Evolutionary conservation across 306 rosid species (phyloP).

Genomic region (Spatholobus suberectus): DNA sequence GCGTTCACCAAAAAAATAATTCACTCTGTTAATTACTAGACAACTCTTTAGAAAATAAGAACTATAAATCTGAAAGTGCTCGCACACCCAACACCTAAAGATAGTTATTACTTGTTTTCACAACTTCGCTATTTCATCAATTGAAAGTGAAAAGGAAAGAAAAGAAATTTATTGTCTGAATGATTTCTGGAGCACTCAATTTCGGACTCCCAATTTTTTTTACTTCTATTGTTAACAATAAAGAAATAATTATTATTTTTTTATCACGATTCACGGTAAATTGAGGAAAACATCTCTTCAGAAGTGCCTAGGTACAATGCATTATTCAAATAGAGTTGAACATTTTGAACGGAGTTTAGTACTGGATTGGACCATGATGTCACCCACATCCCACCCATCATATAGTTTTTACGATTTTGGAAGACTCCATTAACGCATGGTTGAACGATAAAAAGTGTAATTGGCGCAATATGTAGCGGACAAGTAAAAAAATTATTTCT

Average conservation of each 20-base stretch:
- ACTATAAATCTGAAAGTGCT: too few relatives aligned
- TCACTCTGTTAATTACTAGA: background rate
- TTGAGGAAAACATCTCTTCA: background rate
- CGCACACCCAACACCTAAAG: too few relatives aligned
- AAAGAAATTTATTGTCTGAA: background rate
- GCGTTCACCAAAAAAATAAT: background rate
- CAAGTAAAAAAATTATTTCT: background rate
- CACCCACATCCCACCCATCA: too few relatives aligned
- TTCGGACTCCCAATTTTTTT: background rate
- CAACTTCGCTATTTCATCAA: background rate
- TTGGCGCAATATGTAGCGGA: background rate
- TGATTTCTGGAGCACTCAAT: background rate
- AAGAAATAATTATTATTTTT: background rate
- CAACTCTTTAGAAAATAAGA: background rate
- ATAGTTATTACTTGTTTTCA: too few relatives aligned
- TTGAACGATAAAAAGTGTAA: background rate
- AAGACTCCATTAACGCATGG: background rate
- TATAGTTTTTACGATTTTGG: background rate
- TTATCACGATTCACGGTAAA: background rate
- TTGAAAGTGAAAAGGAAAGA: background rate
- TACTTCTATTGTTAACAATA: background rate
- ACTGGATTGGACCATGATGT: conserved; percentile 18
- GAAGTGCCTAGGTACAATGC: background rate
- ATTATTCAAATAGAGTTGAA: background rate
- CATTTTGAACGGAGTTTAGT: background rate